Evolutionary conservation across 2,329 filamentous ascomycete species (phyloP).

Genomic region (Cadophora luteo-olivacea): DNA sequence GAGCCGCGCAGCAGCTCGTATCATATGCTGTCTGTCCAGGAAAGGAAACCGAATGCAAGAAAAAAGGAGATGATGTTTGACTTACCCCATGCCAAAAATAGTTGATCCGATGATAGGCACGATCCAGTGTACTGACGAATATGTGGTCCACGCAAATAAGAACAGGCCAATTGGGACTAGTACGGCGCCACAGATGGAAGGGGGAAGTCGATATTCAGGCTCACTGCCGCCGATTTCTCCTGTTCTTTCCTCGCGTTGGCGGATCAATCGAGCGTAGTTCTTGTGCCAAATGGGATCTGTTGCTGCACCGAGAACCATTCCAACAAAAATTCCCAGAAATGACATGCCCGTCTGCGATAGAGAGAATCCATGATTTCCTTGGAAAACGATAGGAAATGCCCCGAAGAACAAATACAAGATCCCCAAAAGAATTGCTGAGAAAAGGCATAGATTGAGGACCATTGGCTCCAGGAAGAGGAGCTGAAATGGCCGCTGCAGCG

Average conservation of each 20-base stretch:
- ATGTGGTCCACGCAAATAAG: constrained; percentile 88
- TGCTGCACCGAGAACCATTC: constrained; percentile 68
- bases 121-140: constrained; percentile 76
- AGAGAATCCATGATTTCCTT: constrained; percentile 75
- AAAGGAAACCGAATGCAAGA: constrained; percentile 8
- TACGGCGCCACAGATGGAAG: constrained; percentile 75
- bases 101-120: constrained; percentile 75
- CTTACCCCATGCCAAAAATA: constrained; percentile 75
- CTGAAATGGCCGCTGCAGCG: constrained; percentile 70
- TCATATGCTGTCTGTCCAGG: constrained; percentile 7
- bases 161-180: constrained; percentile 84
- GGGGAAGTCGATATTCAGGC: constrained; percentile 85
- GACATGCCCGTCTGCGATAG: constrained; percentile 81
- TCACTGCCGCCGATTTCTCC: constrained; percentile 61
- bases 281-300: constrained; percentile 71
- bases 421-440: constrained; percentile 84
- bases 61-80: constrained; percentile 39
- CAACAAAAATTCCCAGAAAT: constrained; percentile 75
- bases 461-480: constrained; percentile 84
- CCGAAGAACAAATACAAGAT: constrained; percentile 92
- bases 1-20: constrained; percentile 12
- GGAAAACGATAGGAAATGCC: constrained; percentile 83
- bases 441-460: constrained; percentile 81
- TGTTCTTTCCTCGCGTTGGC: constrained; percentile 52
- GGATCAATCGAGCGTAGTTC: constrained; percentile 64